Percentiles rank a stretch among this genome's conserved stretches.
Evolutionary conservation across 208 protist species (phyloP).

Genomic region (Blechomonas ayalai): DNA sequence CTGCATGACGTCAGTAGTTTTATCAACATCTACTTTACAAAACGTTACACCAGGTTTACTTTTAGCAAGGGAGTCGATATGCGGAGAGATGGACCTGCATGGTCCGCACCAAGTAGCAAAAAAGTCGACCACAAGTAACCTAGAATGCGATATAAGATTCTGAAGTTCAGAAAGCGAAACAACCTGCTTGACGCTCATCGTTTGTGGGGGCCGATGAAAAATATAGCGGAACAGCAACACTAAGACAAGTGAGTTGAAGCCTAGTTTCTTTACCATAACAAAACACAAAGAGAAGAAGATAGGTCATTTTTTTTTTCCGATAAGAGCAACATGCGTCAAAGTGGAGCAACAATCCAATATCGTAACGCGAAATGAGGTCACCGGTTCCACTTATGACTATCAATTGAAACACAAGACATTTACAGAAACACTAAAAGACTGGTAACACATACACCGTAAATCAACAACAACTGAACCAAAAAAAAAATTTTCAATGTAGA

Average conservation of each 20-base stretch:
- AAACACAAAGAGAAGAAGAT: background rate
- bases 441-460: too few species aligned
- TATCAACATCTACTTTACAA: conserved; percentile 64
- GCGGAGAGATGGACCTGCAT: conserved; percentile 46
- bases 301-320: background rate
- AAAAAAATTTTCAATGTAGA: background rate
- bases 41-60: conserved; percentile 59
- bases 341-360: background rate
- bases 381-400: too few species aligned
- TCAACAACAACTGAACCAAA: background rate
- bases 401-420: too few species aligned
- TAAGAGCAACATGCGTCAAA: background rate
- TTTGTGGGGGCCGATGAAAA: background rate
- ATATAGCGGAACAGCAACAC: conserved; percentile 1
- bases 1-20: conserved; percentile 24
- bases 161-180: conserved; percentile 31
- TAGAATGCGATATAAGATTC: conserved; percentile 22
- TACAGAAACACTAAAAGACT: too few species aligned
- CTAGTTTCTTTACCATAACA: background rate
- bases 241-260: too few species aligned
- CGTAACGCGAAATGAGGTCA: background rate
- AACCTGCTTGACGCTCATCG: conserved; percentile 28
- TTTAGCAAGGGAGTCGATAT: conserved; percentile 34
- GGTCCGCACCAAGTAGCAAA: conserved; percentile 69
- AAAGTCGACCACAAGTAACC: conserved; percentile 72